Evolutionary conservation across 352 stramenopile species (phyloP), one percentile per base, ranked within the genome.

Genomic region (Globisporangium echinulatum): DNA sequence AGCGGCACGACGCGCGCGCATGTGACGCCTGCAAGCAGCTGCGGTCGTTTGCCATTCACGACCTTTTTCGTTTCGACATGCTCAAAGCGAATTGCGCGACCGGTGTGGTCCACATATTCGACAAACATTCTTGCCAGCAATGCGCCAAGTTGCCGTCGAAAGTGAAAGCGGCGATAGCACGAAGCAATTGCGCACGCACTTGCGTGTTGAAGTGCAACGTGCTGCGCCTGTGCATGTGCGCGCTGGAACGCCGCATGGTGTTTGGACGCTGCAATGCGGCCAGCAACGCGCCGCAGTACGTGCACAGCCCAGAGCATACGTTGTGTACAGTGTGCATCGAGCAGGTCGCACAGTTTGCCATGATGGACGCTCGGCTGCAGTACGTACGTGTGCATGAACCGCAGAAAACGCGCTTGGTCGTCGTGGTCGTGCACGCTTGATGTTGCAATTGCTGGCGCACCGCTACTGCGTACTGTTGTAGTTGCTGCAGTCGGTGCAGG

Each of bases 311-410:
- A 90, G 48, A 77, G 61, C 4, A 90, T 52, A 8, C 81, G 68
- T 17, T 71, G 57, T 0, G 54, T 77, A 37, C 63, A 77, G 0
- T 75, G 63, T 0, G 38, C 39, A 3, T 85, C 77, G 7, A 87
- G 62, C 39, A 74, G 66, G 46, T 73, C 77, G 10, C 76, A 69
- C 40, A 81, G 88, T 54, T 85, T 87, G 36, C 79, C 77, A 42
- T 72, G 75, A 14, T 85, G 68, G 40, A 88, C 67, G 0, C 72
- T 74, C 7, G 76, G 87, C 4, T 72, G 73, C 15, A 90, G 68
- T 37, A 88, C 75, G 49, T 77, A 90, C 13, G 77, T 65, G 40
- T 82, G 73, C 81, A 90, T 84, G 53, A 90, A 88, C 5, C 62
- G 64, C 17, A 90, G 72, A 49, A 72, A 88, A 1, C 58, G 63